Evolutionary conservation across 257 asterid species (phyloP).

Genomic region (Nicotiana undulata): DNA sequence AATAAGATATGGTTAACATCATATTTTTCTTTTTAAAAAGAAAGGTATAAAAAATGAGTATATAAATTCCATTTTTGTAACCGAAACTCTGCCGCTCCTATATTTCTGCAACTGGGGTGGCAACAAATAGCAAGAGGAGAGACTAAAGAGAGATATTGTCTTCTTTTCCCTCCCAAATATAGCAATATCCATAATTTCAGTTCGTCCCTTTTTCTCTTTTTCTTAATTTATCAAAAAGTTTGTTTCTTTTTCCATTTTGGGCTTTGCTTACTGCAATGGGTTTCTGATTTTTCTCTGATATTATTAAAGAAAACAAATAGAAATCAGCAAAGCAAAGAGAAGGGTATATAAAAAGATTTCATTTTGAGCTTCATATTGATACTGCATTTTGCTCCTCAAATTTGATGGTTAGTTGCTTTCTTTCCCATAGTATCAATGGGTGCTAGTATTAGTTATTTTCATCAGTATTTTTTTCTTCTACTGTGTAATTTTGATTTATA

Average conservation of each 20-base stretch:
- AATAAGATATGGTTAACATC: too few species aligned
- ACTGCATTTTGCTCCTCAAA: neutral
- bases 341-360: neutral
- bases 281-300: neutral
- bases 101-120: conserved; percentile 5
- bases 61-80: neutral
- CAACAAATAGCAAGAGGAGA: neutral
- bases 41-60: neutral
- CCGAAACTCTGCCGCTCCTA: conserved; percentile 3
- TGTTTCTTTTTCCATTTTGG: neutral
- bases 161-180: neutral
- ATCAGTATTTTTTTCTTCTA: too few species aligned
- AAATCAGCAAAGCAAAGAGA: neutral
- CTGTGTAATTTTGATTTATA: too few species aligned
- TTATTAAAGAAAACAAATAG: neutral
- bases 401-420: neutral
- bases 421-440: neutral
- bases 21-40: too few species aligned
- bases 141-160: neutral
- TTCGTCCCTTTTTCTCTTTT: neutral
- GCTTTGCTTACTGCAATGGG: neutral
- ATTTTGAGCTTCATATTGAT: neutral
- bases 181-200: neutral
- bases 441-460: neutral
- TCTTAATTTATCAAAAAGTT: neutral